These are phyloP conservation scores for Chytriomyces hyalinus DNA, from an alignment of 192 early-diverging fungal genomes.

Conservation along the genomic window DNA sequence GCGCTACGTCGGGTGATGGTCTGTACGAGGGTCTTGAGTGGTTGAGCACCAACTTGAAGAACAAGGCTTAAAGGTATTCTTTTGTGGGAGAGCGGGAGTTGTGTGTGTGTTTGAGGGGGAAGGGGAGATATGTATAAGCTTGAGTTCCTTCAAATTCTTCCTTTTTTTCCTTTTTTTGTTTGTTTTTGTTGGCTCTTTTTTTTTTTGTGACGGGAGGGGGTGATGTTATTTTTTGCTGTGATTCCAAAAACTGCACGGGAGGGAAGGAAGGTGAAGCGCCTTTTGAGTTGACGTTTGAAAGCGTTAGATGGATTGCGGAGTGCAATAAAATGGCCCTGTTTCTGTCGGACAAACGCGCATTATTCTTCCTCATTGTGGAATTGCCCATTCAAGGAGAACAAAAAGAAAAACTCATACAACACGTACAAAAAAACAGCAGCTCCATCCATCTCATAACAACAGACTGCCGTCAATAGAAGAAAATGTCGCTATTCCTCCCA, in stretches of 20 bases:
- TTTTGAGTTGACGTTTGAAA: not conserved
- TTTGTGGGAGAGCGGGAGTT: not conserved
- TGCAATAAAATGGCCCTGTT: too few species aligned
- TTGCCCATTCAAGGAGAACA: not conserved
- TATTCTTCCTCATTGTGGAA: too few species aligned
- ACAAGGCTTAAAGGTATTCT: slow-evolving; percentile 7
- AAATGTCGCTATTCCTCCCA: slow-evolving; percentile 8
- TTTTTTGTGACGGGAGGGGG: not conserved
- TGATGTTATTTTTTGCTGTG: too few species aligned
- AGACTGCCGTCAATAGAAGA: slow-evolving; percentile 1
- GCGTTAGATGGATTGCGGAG: not conserved
- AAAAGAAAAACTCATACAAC: not conserved
- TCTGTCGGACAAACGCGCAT: too few species aligned
- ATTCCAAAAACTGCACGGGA: too few species aligned
- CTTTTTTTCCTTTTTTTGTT: not conserved
- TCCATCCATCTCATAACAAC: not conserved
- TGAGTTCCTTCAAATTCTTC: not conserved
- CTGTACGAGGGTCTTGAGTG: slow-evolving; percentile 98
- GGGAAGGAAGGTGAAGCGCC: not conserved
- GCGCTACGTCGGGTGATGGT: slow-evolving; percentile 93
- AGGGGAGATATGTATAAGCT: not conserved
- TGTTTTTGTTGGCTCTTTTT: too few species aligned
- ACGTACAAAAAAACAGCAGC: not conserved
- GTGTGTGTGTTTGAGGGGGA: not conserved
- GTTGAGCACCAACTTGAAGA: slow-evolving; percentile 66